phyloP scores from a whole-genome alignment of 2,329 filamentous ascomycete species.

The Cladosporium velox region DNA sequence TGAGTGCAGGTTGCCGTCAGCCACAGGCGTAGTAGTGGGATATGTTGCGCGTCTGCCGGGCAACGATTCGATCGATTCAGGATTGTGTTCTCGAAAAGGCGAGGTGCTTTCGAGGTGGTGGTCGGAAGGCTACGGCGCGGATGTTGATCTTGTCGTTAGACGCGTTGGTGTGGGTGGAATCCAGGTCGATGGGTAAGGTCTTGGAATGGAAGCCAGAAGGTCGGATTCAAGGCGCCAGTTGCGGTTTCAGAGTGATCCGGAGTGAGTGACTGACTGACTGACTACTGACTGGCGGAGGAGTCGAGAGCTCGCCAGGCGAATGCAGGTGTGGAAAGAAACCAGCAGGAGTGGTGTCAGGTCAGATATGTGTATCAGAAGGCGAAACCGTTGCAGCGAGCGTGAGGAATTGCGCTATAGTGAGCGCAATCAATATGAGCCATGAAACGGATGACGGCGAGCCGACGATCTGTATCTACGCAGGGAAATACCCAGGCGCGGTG shows the following conservation, averaged over 20 bases:
- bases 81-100: background rate
- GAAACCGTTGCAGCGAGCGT: slow-evolving; percentile 21
- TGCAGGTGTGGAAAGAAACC: slow-evolving; percentile 23
- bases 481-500: slow-evolving; percentile 20
- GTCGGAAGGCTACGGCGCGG: slow-evolving; percentile 1
- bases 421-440: slow-evolving; percentile 22
- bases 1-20: slow-evolving; percentile 19
- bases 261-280: slow-evolving; percentile 9
- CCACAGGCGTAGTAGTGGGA: slow-evolving; percentile 13
- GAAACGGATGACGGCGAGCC: slow-evolving; percentile 25
- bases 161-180: slow-evolving; percentile 30
- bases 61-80: slow-evolving; percentile 14
- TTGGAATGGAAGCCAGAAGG: slow-evolving; percentile 35
- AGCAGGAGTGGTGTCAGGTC: slow-evolving; percentile 22
- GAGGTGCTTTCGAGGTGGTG: slow-evolving; percentile 7
- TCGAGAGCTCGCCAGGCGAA: slow-evolving; percentile 19
- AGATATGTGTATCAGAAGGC: slow-evolving; percentile 23
- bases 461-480: slow-evolving; percentile 25
- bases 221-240: slow-evolving; percentile 32
- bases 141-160: slow-evolving; percentile 19
- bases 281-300: slow-evolving; percentile 21
- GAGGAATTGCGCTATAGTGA: slow-evolving; percentile 22
- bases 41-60: background rate
- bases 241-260: slow-evolving; percentile 21
- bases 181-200: slow-evolving; percentile 33